These are phyloP conservation scores for Melocanna baccifera DNA, from an alignment of 176 grass and related monocot species.

Conservation along the genomic window DNA sequence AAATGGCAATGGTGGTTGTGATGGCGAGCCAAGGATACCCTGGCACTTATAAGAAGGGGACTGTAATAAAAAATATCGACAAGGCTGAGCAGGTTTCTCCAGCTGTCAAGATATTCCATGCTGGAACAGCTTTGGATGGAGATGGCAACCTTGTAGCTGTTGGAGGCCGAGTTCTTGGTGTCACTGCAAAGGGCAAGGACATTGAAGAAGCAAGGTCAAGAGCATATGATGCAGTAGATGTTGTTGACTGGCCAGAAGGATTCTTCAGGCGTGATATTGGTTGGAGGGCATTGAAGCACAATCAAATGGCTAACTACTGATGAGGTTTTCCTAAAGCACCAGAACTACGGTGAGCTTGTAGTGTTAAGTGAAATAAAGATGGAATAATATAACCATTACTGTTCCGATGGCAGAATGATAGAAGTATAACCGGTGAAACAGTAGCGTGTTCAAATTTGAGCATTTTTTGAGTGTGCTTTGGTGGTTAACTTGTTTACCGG, in stretches of 20 bases:
- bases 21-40: constrained; percentile 87
- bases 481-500: neutral
- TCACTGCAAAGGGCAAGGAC: constrained; percentile 72
- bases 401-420: neutral
- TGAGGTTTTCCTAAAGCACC: neutral
- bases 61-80: constrained; percentile 67
- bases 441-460: neutral
- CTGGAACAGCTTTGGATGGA: constrained; percentile 55
- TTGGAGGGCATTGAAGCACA: constrained; percentile 60
- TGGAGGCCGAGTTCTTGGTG: constrained; percentile 61
- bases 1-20: constrained; percentile 72
- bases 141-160: constrained; percentile 63
- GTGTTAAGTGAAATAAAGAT: neutral
- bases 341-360: neutral
- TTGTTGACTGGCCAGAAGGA: constrained; percentile 78
- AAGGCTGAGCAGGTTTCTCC: constrained; percentile 65
- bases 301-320: constrained; percentile 34
- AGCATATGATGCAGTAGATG: constrained; percentile 55
- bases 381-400: neutral
- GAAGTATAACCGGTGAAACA: neutral
- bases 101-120: constrained; percentile 86
- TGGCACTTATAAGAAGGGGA: constrained; percentile 67
- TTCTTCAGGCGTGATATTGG: constrained; percentile 79
- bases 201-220: constrained; percentile 63
- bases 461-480: neutral